Evolutionary conservation across 2,329 filamentous ascomycete genomes (phyloP), one percentile per base, ranked within the genome.

Genomic region (Clathrospora elynae): DNA sequence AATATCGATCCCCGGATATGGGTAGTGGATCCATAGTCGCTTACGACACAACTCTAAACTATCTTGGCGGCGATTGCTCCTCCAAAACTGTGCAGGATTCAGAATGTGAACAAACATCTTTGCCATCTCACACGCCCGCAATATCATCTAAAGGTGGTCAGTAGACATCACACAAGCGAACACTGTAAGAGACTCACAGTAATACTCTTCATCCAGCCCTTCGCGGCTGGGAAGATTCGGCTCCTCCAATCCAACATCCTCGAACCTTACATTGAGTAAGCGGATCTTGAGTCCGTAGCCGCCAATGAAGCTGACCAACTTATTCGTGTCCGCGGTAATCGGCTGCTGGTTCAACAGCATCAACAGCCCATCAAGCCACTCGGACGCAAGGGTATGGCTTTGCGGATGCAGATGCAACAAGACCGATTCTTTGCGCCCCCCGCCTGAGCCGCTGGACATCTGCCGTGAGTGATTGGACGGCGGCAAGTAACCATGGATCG

Each of bases 341-440:
- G 93, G 93, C 46, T 91, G 84, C 71, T 99, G 93, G 64, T 95
- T 90, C 16, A 99, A 79, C 40, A 99, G 78, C 90, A 99, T 95
- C 42, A 97, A 78, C 53, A 99, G 74, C 1, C 93, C 93, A 67
- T 99, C 93, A 4, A 99, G 79, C 93, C 93, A 99, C 72, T 99
- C 93, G 1, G 90, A 95, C 7, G 93, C 93, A 33, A 93, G 75
- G 53, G 84, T 88, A 65, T 93, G 87, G 45, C 84, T 88, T 46
- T 84, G 76, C 5, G 92, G 91, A 68, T 90, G 85, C 37, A 99
- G 78, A n/a, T 86, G 88, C 39, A 99, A 77, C 14, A 97, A 80
- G 1, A 88, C 79, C 35, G 83, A 76, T 68, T 97, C 93, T 55
- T 81, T 80, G 51, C 61, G 67, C 47, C 55, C 64, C 20, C 52